Conservation (phyloP, 2,329 filamentous ascomycete genomes). For the Lithohypha guttulata region DNA sequence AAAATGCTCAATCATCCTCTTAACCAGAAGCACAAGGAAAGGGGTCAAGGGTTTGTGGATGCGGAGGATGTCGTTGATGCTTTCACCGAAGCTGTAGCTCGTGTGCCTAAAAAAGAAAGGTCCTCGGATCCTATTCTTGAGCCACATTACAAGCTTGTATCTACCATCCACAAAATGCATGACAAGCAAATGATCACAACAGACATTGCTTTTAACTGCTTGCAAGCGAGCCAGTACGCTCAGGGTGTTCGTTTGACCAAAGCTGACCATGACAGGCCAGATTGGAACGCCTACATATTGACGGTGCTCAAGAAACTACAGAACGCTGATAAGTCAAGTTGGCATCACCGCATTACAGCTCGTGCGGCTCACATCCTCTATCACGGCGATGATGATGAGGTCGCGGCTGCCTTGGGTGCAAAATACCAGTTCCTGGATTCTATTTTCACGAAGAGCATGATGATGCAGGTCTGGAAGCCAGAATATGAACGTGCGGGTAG, state of each 20-base stretch:
- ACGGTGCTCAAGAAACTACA: slow-evolving; percentile 48
- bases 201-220: slow-evolving; percentile 38
- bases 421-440: slow-evolving; percentile 72
- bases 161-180: slow-evolving; percentile 72
- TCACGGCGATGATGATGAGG: slow-evolving; percentile 41
- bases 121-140: slow-evolving; percentile 69
- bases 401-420: slow-evolving; percentile 47
- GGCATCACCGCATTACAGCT: slow-evolving; percentile 89
- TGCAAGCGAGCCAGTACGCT: slow-evolving; percentile 46
- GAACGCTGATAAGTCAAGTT: slow-evolving; percentile 77
- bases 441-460: slow-evolving; percentile 90
- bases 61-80: slow-evolving; percentile 44
- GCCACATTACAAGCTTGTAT: slow-evolving; percentile 84
- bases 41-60: slow-evolving; percentile 26
- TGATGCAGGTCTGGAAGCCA: slow-evolving; percentile 89
- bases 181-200: slow-evolving; percentile 36
- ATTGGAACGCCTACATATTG: slow-evolving; percentile 52
- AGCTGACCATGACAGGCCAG: slow-evolving; percentile 39
- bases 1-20: slow-evolving; percentile 49
- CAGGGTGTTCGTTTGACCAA: slow-evolving; percentile 40
- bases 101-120: slow-evolving; percentile 49
- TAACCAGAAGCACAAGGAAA: too few species aligned
- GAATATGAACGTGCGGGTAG: slow-evolving; percentile 74
- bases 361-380: slow-evolving; percentile 51
- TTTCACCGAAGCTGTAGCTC: slow-evolving; percentile 49